These are phyloP conservation scores for Sarcodon sp. DNA, from an alignment of 768 basidiomycete species.

Conservation along the genomic window DNA sequence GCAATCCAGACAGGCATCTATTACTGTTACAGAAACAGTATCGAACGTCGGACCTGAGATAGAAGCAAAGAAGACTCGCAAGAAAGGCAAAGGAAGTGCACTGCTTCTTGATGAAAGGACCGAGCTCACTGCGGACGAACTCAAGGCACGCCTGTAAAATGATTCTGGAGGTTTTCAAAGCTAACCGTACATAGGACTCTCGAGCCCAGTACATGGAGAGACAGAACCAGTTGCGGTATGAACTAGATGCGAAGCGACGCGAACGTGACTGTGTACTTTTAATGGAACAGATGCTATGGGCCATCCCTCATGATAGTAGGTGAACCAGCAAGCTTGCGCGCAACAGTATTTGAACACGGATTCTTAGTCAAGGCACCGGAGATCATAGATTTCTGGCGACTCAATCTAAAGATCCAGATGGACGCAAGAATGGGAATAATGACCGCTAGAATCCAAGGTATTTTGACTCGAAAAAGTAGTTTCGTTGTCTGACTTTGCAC, in stretches of 20 bases:
- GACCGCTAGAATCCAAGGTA: constrained; percentile 25
- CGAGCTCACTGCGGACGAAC: constrained; percentile 73
- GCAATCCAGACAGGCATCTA: background rate
- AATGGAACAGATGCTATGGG: constrained; percentile 55
- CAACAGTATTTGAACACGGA: background rate
- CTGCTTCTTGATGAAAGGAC: constrained; percentile 59
- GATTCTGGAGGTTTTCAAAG: background rate
- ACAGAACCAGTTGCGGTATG: constrained; percentile 41
- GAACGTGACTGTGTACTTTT: constrained; percentile 42
- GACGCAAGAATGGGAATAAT: constrained; percentile 41
- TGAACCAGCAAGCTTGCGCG: background rate
- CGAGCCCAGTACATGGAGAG: constrained; percentile 54
- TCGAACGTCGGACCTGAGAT: background rate
- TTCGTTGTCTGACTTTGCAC: constrained; percentile 1
- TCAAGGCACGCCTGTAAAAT: constrained; percentile 35
- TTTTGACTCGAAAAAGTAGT: background rate
- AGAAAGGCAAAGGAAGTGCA: constrained; percentile 38
- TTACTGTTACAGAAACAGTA: constrained; percentile 3
- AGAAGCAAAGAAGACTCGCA: constrained; percentile 2
- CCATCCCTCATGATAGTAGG: constrained; percentile 53
- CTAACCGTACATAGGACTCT: constrained; percentile 10
- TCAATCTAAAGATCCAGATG: constrained; percentile 58
- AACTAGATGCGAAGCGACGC: constrained; percentile 34
- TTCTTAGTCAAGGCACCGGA: constrained; percentile 48
- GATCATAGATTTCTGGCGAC: constrained; percentile 65